These are phyloP conservation scores for Nannizziopsis barbatae DNA, from an alignment of 2,329 filamentous ascomycete genomes.

Conservation along the genomic window DNA sequence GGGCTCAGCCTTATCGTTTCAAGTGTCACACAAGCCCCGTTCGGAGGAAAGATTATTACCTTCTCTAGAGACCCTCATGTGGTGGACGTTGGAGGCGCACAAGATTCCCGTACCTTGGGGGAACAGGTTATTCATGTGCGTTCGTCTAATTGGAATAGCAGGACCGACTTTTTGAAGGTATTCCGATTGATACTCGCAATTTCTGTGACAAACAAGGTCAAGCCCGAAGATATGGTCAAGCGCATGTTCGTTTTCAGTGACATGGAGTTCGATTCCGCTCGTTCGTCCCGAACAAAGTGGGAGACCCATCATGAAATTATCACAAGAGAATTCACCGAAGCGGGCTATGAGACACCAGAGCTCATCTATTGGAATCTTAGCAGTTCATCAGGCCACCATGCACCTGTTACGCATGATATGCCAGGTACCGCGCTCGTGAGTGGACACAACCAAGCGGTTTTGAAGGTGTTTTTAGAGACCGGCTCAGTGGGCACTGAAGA, in stretches of 20 bases:
- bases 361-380: slow-evolving; percentile 31
- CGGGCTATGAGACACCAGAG: slow-evolving; percentile 49
- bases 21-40: slow-evolving; percentile 43
- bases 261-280: slow-evolving; percentile 47
- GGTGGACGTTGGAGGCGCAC: slow-evolving; percentile 30
- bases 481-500: slow-evolving; percentile 29
- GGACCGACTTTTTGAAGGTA: slow-evolving; percentile 45
- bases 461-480: slow-evolving; percentile 47
- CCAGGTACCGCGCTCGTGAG: slow-evolving; percentile 14
- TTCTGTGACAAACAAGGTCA: slow-evolving; percentile 41
- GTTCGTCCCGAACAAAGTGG: slow-evolving; percentile 24
- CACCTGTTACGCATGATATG: slow-evolving; percentile 12
- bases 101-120: slow-evolving; percentile 23
- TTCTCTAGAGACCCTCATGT: slow-evolving; percentile 39
- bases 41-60: slow-evolving; percentile 46
- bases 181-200: slow-evolving; percentile 47
- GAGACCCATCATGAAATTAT: slow-evolving; percentile 43
- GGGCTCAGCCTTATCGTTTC: slow-evolving; percentile 48
- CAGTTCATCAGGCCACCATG: not conserved
- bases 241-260: slow-evolving; percentile 50
- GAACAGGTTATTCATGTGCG: slow-evolving; percentile 34
- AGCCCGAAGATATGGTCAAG: slow-evolving; percentile 50
- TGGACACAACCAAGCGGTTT: slow-evolving; percentile 37
- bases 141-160: slow-evolving; percentile 30
- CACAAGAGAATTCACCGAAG: slow-evolving; percentile 34